A percentile compares a stretch with the other conserved stretches of the same genome.
These are phyloP conservation scores for Hypocrella siamensis DNA, from an alignment of 2,329 filamentous ascomycete species.

Conservation along the genomic window DNA sequence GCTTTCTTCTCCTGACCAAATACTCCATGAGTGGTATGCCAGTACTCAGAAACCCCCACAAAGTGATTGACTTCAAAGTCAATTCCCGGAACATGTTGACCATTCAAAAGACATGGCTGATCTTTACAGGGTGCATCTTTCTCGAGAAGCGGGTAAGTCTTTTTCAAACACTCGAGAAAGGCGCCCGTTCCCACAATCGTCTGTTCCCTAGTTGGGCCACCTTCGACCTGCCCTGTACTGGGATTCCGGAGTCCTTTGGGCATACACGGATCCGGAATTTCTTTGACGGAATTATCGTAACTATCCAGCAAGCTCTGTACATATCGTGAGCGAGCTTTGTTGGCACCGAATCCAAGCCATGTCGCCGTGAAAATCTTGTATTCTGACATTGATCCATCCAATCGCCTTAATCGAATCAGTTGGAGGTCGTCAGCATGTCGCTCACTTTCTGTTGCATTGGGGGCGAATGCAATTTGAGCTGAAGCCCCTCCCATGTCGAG, in stretches of 20 bases:
- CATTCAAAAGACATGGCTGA: constrained; percentile 75
- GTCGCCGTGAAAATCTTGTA: constrained; percentile 90
- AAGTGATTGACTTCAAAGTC: constrained; percentile 98
- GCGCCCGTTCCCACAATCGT: constrained; percentile 68
- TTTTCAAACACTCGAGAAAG: constrained; percentile 70
- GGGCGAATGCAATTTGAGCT: constrained; percentile 93
- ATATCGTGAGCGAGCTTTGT: constrained; percentile 76
- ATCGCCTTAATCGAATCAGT: constrained; percentile 64
- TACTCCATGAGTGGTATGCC: constrained; percentile 94
- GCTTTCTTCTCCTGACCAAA: constrained; percentile 67
- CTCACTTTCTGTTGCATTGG: constrained; percentile 76
- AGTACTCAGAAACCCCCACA: constrained; percentile 93
- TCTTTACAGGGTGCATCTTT: constrained; percentile 78
- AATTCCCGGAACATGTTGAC: constrained; percentile 83
- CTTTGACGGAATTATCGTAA: constrained; percentile 40
- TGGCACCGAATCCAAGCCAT: constrained; percentile 95
- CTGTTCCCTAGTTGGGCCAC: constrained; percentile 18
- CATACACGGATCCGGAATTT: constrained; percentile 82
- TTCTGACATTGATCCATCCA: constrained; percentile 64
- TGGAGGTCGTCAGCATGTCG: constrained; percentile 86
- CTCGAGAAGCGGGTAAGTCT: constrained; percentile 73
- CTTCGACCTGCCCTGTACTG: constrained; percentile 41
- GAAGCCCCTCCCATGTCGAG: constrained; percentile 97
- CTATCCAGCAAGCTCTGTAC: constrained; percentile 59
- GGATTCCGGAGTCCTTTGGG: constrained; percentile 62